Conservation (phyloP, 2,329 filamentous ascomycete genomes). For the Dothistroma septosporum region DNA sequence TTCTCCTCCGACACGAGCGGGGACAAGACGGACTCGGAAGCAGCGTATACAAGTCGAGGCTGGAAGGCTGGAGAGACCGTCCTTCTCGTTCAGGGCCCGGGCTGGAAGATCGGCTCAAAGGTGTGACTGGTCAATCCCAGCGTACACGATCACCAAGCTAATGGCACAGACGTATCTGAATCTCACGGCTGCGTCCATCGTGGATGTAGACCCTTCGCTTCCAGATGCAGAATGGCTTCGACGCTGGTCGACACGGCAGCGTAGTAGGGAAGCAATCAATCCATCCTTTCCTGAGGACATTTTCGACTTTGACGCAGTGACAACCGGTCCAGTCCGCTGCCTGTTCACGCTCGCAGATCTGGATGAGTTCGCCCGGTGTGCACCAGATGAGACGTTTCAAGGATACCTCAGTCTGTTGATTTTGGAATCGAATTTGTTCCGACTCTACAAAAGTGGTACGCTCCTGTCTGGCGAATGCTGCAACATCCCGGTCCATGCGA, state of each 20-base stretch:
- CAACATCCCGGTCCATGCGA: slow-evolving; percentile 53
- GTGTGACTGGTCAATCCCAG: slow-evolving; percentile 14
- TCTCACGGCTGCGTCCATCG: slow-evolving; percentile 43
- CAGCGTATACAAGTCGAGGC: slow-evolving; percentile 8
- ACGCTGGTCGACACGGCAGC: slow-evolving; percentile 46
- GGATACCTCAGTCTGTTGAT: slow-evolving; percentile 46
- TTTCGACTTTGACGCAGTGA: slow-evolving; percentile 28
- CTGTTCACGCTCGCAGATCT: slow-evolving; percentile 45
- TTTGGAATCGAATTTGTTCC: slow-evolving; percentile 40
- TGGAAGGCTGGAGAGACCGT: slow-evolving; percentile 33
- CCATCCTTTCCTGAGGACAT: slow-evolving; percentile 43
- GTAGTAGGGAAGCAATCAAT: slow-evolving; percentile 50
- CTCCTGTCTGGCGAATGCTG: slow-evolving; percentile 50
- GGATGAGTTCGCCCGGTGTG: slow-evolving; percentile 39
- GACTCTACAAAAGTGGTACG: slow-evolving; percentile 42
- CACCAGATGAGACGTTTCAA: slow-evolving; percentile 37
- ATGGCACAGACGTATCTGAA: slow-evolving; percentile 31
- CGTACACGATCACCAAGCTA: neutral
- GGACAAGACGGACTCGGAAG: slow-evolving; percentile 9
- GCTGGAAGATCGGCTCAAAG: slow-evolving; percentile 31
- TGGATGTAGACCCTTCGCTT: slow-evolving; percentile 55
- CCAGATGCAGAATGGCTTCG: slow-evolving; percentile 53
- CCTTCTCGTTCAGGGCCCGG: slow-evolving; percentile 30
- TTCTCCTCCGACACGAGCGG: slow-evolving; percentile 4
- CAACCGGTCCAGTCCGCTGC: slow-evolving; percentile 28